phyloP scores from a whole-genome alignment of 805 yeast species.

The Monosporozyma aquatica region DNA sequence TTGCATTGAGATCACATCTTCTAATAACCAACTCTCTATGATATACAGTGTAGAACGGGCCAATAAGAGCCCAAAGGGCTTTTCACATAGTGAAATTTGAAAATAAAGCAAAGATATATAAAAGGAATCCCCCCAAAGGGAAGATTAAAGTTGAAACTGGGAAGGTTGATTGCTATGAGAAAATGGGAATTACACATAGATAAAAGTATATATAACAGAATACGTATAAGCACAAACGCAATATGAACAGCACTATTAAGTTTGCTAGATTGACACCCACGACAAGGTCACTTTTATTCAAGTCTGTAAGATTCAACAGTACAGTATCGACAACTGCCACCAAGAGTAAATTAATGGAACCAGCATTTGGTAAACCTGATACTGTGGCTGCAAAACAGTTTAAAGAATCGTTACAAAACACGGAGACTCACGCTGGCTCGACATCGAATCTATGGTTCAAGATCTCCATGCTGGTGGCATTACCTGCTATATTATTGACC shows the following conservation, averaged over 20 bases:
- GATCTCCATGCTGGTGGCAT: conserved; percentile 67
- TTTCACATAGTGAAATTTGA: no score
- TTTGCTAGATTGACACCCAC: not conserved
- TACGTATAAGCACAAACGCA: not conserved
- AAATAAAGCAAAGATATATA: no score
- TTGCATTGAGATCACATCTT: no score
- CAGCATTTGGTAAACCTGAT: conserved; percentile 38
- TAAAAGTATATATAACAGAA: not conserved
- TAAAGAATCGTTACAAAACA: conserved; percentile 49
- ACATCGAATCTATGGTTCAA: conserved; percentile 80
- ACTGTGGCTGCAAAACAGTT: conserved; percentile 62
- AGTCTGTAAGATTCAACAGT: not conserved
- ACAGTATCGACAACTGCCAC: conserved; percentile 27
- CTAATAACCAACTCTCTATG: no score
- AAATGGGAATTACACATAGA: no score
- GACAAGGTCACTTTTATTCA: not conserved
- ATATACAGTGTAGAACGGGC: no score
- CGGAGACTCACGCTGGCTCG: conserved; percentile 68
- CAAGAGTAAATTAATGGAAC: conserved; percentile 31
- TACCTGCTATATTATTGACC: conserved; percentile 70
- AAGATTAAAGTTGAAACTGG: no score
- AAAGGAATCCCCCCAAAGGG: no score
- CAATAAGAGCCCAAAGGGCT: no score
- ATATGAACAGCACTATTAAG: not conserved
- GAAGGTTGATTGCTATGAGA: no score